phyloP scores from a whole-genome alignment of 2,329 filamentous ascomycete genomes.

The Cordyceps cicadae region DNA sequence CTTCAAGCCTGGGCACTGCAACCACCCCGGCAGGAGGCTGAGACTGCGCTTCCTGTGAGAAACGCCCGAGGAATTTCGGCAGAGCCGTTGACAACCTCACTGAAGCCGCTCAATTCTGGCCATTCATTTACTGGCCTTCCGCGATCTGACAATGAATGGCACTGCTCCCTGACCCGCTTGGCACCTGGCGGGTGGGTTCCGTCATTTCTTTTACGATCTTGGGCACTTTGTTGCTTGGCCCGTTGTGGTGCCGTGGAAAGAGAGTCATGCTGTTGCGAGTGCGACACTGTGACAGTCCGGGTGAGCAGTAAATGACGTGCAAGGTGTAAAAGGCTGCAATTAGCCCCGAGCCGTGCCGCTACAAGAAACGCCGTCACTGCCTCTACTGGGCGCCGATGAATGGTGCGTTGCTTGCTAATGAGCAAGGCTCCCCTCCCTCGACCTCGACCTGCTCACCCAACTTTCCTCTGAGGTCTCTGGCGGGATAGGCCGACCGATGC shows the following conservation, averaged over 20 bases:
- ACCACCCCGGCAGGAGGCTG: not conserved
- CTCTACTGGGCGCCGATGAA: no score
- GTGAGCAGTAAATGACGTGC: not conserved
- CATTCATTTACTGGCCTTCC: not conserved
- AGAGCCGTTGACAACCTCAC: not conserved
- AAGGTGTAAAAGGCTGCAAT: not conserved
- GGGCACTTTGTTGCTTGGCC: not conserved
- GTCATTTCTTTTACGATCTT: constrained; percentile 4
- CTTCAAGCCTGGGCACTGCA: not conserved
- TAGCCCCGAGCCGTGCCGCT: not conserved
- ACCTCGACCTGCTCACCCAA: not conserved
- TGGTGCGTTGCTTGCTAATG: no score
- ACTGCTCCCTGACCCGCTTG: not conserved
- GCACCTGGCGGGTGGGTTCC: not conserved
- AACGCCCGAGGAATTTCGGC: constrained; percentile 9
- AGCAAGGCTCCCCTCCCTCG: not conserved
- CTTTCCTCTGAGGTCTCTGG: not conserved
- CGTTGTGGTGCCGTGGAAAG: not conserved
- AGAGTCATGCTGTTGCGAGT: not conserved
- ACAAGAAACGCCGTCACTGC: not conserved
- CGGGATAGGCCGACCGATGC: not conserved
- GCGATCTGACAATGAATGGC: not conserved
- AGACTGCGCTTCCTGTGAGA: not conserved
- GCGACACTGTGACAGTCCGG: not conserved
- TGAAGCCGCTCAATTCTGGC: not conserved